Base-by-base conservation (phyloP, 306 rosid genomes). In the Senna tora region DNA sequence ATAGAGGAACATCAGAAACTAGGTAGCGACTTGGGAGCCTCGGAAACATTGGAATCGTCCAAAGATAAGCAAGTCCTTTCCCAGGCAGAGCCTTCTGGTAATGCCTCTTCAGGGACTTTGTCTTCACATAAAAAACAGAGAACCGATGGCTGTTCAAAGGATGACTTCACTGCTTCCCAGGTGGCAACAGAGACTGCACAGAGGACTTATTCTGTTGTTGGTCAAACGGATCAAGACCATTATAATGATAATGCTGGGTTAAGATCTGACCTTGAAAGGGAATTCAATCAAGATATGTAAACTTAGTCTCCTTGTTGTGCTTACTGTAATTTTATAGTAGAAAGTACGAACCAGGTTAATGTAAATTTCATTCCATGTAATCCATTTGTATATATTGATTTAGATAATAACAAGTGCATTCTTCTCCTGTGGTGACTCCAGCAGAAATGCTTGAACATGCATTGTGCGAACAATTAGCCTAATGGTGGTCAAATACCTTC, bases 1-100 rank as follows among this genome's bases (percentile, higher is more conserved):
- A 92, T 92, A 41, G 98, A 90, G 83, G 98, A 92, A 75, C 96
- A 92, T 67, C 94, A 92, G 82, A 92, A 88, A 80, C 68, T 87
- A 65, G 96, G 98, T n/a, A 88, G 88, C 28, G 82, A 80, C 56
- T 79, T 86, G 77, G 79, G 89, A 75, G 80, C 73, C 46, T 80
- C 96, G 0, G 96, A 90, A 67, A 64, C 67, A 15, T 38, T 72
- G 32, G 80, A 86, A 9, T 67, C 55, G 38, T 63, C 75, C 0
- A 82, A 69, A 56, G 80, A 73, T 66, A 78, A 73, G 69, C 77
- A 77, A 75, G 75, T 79, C 63, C 42, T 71, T 49, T 47, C 69
- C 71, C 69, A 68, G 74, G 72, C 75, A 21, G 84, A 87, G 59
- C 81, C 84, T 36, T 65, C 58, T 10, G 76, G 54, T 7, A 78